Percentiles rank a stretch among this genome's conserved stretches.
These are phyloP conservation scores for Polyplosphaeria fusca DNA, from an alignment of 495 filamentous ascomycete genomes.

Conservation along the genomic window DNA sequence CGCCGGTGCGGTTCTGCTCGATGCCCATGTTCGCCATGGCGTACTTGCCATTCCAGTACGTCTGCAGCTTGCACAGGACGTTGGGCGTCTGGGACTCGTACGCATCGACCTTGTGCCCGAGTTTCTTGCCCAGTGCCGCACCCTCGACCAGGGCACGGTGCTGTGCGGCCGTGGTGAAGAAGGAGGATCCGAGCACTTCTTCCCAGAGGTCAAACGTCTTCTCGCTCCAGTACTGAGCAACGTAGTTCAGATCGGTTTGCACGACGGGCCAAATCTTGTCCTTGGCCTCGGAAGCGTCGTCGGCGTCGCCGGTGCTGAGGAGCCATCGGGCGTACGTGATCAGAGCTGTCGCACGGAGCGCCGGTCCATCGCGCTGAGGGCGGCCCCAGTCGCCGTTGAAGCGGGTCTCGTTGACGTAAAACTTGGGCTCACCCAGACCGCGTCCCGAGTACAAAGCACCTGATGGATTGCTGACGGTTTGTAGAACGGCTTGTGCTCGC, in stretches of 20 bases:
- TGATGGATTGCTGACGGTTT: constrained; percentile 60
- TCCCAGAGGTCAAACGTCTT: constrained; percentile 73
- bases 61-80: constrained; percentile 59
- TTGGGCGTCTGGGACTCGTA: constrained; percentile 58
- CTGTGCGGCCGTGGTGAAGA: constrained; percentile 54
- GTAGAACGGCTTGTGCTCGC: constrained; percentile 56
- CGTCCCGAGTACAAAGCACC: constrained; percentile 48
- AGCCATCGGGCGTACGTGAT: constrained; percentile 47
- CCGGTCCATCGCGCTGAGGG: constrained; percentile 69
- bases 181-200: constrained; percentile 61
- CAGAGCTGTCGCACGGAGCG: constrained; percentile 63
- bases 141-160: constrained; percentile 61
- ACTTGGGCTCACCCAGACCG: constrained; percentile 60
- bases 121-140: constrained; percentile 50
- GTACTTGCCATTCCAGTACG: constrained; percentile 60
- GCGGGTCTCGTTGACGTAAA: constrained; percentile 55
- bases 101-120: constrained; percentile 45
- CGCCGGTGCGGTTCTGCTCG: constrained; percentile 50
- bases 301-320: constrained; percentile 47
- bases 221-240: constrained; percentile 67
- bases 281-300: constrained; percentile 40
- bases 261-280: constrained; percentile 59
- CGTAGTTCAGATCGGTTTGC: constrained; percentile 65
- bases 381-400: constrained; percentile 67
- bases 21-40: constrained; percentile 54